Evolutionary conservation across 169 alveolate genomes (phyloP), one percentile per base, ranked within the genome.

Genomic region (Plasmodium falciparum): DNA sequence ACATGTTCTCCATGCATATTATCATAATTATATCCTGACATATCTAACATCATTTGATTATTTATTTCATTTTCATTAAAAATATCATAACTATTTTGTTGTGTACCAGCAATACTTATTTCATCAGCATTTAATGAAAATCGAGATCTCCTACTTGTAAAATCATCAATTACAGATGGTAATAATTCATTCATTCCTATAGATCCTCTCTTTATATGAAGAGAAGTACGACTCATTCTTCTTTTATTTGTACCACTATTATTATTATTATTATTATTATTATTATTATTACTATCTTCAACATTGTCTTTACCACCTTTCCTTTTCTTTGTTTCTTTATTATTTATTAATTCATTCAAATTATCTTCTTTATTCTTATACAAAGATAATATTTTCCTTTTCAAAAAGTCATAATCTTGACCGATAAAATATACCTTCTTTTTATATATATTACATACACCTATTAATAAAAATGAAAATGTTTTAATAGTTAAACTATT

Each of bases 181-280:
- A 83, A 63, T 45, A 58, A 15, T 69, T 83, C 83, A 62, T 69
- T 83, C 65, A 83, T 29, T 15, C 83, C 71, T 20, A 83, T 43
- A 4, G 91, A 83, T 39, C 91, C 91, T 33, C 91, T 83, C 52
- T 83, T 83, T 83, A 83, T 83, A 58, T 83, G 69, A 24, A 83
- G 83, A 20, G 91, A 70, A 26, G 75, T 83, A 33, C 83, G 69
- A 29, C 61, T 83, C 59, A 83, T 17, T 26, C 91, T 54, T 50
- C 61, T 83, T 56, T 83, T 83, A 83, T 49, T 83, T 47, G 56
- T 26, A 20, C n/a, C 65, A 33, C 5, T 33, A 33, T 33, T 33
- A 33, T 3, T 33, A 33, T 33, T 33, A 39, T 39, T 26, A 26
- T 26, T 26, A 26, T 26, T 26, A 26, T 26, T 26, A 33, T 33